Evolutionary conservation across 2,329 filamentous ascomycete genomes (phyloP), one percentile per base, ranked within the genome.

Genomic region (Aspergillus sp.): DNA sequence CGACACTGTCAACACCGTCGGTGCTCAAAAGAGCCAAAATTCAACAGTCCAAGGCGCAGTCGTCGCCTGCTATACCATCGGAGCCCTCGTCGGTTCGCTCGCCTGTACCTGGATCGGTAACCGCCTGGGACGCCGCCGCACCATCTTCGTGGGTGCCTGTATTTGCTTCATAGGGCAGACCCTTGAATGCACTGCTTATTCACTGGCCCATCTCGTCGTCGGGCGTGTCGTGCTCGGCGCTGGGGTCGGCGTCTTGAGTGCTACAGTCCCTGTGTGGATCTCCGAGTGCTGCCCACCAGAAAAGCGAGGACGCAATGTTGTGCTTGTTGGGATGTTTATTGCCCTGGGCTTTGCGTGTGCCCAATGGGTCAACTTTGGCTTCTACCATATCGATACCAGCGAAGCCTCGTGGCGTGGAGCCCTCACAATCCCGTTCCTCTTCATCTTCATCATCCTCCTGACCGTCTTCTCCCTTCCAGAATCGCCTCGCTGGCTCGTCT

Each of bases 401-500:
- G 37, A 14, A 41, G 48, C 37, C 8, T 40, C 48, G 15, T 51
- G 48, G 48, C 48, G 48, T 7, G 35, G 35, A n/a, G 7, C 48
- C 6, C 48, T 51, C 21, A 41, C 48, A 6, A 41, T 51, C 19
- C 48, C 48, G 3, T 41, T 51, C 35, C 19, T 51, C 37, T 51
- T 54, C 43, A 46, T 27, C 17, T 39, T 54, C 43, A 17, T 66
- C 23, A 43, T 72, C 1, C 58, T 66, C 15, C 47, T 52, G 24
- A 65, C 63, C 21, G 61, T 72, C 15, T 63, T 70, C 15, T 64
- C 62, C 50, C 61, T 74, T n/a, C 72, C 72, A 0, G 72, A 75
- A 55, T 71, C 70, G 15, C 71, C 70, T 9, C 66, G 70, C 15
- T 73, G 70, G 71, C 62, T 73, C 4, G 64, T 69, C 27, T 58